phyloP scores from a whole-genome alignment of 306 rosid genomes.

The Biancaea sappan region DNA sequence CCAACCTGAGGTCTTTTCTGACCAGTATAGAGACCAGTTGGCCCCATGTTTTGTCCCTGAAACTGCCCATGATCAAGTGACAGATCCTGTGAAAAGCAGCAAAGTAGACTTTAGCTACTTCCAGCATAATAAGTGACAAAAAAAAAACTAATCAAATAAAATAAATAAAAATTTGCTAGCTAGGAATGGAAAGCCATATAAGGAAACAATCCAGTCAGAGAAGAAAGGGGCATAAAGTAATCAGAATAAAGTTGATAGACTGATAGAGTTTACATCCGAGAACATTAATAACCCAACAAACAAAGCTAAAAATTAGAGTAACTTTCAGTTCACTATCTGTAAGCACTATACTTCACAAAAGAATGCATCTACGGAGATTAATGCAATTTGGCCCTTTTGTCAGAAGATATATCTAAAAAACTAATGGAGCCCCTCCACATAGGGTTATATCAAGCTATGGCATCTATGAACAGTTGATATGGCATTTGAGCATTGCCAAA shows the following conservation, averaged over 20 bases:
- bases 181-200: background rate
- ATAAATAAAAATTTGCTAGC: background rate
- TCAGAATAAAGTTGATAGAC: background rate
- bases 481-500: no score
- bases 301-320: background rate
- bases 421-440: no score
- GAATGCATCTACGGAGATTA: no score
- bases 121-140: conserved; percentile 24
- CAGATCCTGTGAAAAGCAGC: conserved; percentile 61
- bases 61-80: conserved; percentile 73
- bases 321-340: no score
- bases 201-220: conserved; percentile 1
- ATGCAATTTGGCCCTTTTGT: no score
- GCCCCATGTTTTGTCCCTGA: conserved; percentile 61
- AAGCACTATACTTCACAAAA: background rate
- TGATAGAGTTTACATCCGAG: conserved; percentile 7
- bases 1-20: conserved; percentile 77
- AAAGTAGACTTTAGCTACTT: conserved; percentile 35
- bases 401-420: no score
- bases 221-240: background rate
- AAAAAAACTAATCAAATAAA: background rate
- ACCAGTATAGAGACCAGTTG: conserved; percentile 63
- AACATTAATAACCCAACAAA: conserved; percentile 3
- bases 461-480: no score
- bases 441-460: no score